Conservation (phyloP, 768 basidiomycete genomes). For the Rossbeevera mucosa region DNA sequence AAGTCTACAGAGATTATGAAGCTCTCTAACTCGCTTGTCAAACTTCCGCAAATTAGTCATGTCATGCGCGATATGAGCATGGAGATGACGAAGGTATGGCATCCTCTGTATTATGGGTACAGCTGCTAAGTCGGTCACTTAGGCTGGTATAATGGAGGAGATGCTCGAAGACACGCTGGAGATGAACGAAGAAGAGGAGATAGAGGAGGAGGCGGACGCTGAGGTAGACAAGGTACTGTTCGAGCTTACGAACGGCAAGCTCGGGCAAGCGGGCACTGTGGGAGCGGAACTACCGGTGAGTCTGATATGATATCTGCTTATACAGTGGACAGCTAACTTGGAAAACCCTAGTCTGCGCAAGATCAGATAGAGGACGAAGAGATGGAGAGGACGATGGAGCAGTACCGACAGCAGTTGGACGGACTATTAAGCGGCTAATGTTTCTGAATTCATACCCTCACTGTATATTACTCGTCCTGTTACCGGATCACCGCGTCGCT, state of each 20-base stretch:
- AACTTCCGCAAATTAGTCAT: constrained; percentile 86
- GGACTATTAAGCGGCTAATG: constrained; percentile 62
- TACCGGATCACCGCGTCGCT: background rate
- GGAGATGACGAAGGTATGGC: constrained; percentile 95
- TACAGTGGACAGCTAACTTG: constrained; percentile 6
- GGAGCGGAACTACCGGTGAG: constrained; percentile 73
- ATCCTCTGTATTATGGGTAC: background rate
- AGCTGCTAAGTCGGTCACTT: constrained; percentile 4
- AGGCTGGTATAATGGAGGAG: constrained; percentile 98
- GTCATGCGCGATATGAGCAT: constrained; percentile 97
- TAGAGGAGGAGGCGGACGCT: constrained; percentile 94
- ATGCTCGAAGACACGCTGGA: constrained; percentile 95
- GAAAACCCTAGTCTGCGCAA: constrained; percentile 45
- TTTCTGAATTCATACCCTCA: constrained; percentile 10
- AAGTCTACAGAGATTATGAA: constrained; percentile 99
- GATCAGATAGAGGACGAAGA: constrained; percentile 72
- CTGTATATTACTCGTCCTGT: constrained; percentile 5
- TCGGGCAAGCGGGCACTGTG: constrained; percentile 79
- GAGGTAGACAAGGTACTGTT: constrained; percentile 97
- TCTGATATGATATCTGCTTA: constrained; percentile 9
- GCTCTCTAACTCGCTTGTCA: constrained; percentile 87
- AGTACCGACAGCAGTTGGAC: constrained; percentile 84
- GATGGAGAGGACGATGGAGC: constrained; percentile 83
- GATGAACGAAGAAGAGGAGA: constrained; percentile 88
- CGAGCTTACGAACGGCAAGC: constrained; percentile 91